phyloP scores from a whole-genome alignment of 106 monocot genomes.

The Allium sativum region DNA sequence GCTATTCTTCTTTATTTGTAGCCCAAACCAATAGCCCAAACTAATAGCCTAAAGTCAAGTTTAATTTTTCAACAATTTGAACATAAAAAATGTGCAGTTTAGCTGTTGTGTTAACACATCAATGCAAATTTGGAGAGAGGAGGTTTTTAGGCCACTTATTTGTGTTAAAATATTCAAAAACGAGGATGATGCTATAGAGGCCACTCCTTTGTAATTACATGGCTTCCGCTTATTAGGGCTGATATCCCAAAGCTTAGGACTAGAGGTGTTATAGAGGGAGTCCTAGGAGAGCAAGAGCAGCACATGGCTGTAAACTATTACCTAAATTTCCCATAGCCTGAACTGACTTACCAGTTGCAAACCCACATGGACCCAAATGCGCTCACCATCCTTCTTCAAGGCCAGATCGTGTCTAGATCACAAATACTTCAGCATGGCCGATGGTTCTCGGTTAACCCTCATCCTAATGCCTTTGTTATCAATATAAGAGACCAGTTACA shows the following conservation, averaged over 20 bases:
- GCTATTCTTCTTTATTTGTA: no score
- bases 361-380: slow-evolving; percentile 87
- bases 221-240: slow-evolving; percentile 55
- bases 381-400: slow-evolving; percentile 80
- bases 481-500: slow-evolving; percentile 89
- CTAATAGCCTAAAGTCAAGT: no score
- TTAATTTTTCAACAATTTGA: no score
- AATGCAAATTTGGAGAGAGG: no score
- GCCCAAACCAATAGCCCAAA: no score
- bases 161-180: no score
- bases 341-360: slow-evolving; percentile 71
- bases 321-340: slow-evolving; percentile 72
- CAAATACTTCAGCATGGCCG: slow-evolving; percentile 46
- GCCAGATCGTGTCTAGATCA: slow-evolving; percentile 45
- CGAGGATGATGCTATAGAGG: no score
- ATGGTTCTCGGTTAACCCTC: slow-evolving; percentile 64
- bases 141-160: no score
- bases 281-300: slow-evolving; percentile 76
- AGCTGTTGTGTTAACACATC: no score
- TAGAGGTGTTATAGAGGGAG: slow-evolving; percentile 53
- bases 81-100: no score
- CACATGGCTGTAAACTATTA: slow-evolving; percentile 98
- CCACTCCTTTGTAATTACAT: no score
- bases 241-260: slow-evolving; percentile 71
- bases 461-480: slow-evolving; percentile 67